phyloP scores from a whole-genome alignment of 352 stramenopile genomes.

The Pythium volutum region DNA sequence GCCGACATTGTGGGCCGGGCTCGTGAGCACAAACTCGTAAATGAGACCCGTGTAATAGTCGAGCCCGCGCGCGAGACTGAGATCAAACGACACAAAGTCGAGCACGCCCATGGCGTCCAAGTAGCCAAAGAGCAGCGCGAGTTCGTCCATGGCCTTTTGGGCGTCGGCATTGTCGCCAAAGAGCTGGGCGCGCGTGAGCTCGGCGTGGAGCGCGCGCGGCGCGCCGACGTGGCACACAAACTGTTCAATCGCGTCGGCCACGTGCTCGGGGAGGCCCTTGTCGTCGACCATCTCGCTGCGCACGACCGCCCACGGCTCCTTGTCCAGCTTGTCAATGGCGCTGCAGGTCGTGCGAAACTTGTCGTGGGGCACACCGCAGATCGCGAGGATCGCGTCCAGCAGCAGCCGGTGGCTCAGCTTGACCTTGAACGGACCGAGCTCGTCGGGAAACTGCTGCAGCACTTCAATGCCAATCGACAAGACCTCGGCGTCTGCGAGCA shows the following conservation, averaged over 20 bases:
- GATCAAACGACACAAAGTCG: constrained; percentile 94
- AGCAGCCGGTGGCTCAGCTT: constrained; percentile 98
- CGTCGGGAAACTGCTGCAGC: constrained; percentile 80
- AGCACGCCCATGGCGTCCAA: constrained; percentile 96
- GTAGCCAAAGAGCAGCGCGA: constrained; percentile 96
- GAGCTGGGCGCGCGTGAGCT: constrained; percentile 67
- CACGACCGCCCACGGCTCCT: constrained; percentile 92
- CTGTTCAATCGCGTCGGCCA: constrained; percentile 93
- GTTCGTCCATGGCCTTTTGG: constrained; percentile 87
- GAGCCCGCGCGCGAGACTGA: constrained; percentile 95
- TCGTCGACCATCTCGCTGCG: constrained; percentile 96
- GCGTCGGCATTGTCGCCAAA: constrained; percentile 91
- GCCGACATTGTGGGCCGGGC: constrained; percentile 89
- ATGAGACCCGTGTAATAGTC: constrained; percentile 99
- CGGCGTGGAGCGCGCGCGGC: constrained; percentile 83
- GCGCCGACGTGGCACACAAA: constrained; percentile 92
- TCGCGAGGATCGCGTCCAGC: constrained; percentile 96
- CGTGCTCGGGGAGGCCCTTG: constrained; percentile 90
- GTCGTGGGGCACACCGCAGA: constrained; percentile 94
- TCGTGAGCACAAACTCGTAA: constrained; percentile 97
- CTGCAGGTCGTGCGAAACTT: constrained; percentile 98
- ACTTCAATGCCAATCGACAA: constrained; percentile 94
- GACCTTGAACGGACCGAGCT: constrained; percentile 92
- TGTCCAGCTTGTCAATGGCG: constrained; percentile 99
- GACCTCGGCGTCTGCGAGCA: constrained; percentile 97